Evolutionary conservation across 345 rosid species (phyloP).

Genomic region (Anastatica hierochuntica): DNA sequence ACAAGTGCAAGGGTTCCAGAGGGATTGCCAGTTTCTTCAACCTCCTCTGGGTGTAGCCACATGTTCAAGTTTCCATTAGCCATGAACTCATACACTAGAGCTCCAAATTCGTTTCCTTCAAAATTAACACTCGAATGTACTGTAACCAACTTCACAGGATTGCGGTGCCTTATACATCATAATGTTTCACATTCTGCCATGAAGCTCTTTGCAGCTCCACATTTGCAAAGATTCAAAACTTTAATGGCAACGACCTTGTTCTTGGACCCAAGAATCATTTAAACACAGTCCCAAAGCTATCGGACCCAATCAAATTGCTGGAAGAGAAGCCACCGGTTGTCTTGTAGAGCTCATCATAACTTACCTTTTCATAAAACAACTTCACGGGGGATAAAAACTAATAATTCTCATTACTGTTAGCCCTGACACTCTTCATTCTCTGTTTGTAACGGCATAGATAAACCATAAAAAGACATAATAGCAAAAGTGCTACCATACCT

Average conservation of each 20-base stretch:
- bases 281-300: background rate
- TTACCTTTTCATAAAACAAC: background rate
- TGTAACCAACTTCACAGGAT: slow-evolving; percentile 33
- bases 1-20: background rate
- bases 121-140: slow-evolving; percentile 25
- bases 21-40: background rate
- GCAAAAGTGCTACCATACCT: background rate
- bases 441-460: slow-evolving; percentile 18
- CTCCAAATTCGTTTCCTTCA: slow-evolving; percentile 20
- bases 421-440: background rate
- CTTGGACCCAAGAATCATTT: background rate
- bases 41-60: slow-evolving; percentile 14
- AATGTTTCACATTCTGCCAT: slow-evolving; percentile 38
- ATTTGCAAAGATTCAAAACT: slow-evolving; percentile 29
- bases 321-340: too few relatives aligned
- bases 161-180: slow-evolving; percentile 26
- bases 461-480: slow-evolving; percentile 23
- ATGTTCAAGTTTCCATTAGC: slow-evolving; percentile 16
- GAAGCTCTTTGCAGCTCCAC: slow-evolving; percentile 39
- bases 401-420: too few relatives aligned
- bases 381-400: background rate
- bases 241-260: slow-evolving; percentile 20
- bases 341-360: background rate
- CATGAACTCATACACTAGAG: slow-evolving; percentile 22
- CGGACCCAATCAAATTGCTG: too few relatives aligned